A percentile compares a stretch with the other conserved stretches of the same genome.
Evolutionary conservation across 495 filamentous ascomycete species (phyloP).

Genomic region (Sabuloglossum arenarium): DNA sequence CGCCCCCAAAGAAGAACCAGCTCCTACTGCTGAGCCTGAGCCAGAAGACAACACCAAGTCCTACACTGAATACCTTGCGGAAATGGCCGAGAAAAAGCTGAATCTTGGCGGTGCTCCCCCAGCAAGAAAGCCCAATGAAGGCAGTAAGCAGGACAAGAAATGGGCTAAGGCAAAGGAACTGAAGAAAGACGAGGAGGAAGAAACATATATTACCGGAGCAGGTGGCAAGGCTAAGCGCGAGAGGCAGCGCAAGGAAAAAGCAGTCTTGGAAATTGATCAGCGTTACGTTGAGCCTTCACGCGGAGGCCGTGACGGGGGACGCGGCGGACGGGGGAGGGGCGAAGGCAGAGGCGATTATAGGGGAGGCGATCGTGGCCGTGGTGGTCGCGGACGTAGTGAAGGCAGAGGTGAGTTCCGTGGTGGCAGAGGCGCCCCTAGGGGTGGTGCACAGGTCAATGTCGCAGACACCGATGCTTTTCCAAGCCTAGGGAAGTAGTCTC

Average conservation of each 20-base stretch:
- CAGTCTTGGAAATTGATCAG: slow-evolving; percentile 67
- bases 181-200: slow-evolving; percentile 45
- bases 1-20: slow-evolving; percentile 16
- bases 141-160: slow-evolving; percentile 66
- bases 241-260: slow-evolving; percentile 85
- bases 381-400: slow-evolving; percentile 19
- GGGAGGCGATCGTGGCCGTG: slow-evolving; percentile 15
- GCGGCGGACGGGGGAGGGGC: slow-evolving; percentile 24
- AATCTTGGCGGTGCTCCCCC: slow-evolving; percentile 44
- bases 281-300: slow-evolving; percentile 43
- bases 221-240: slow-evolving; percentile 68
- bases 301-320: slow-evolving; percentile 21
- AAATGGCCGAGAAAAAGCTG: slow-evolving; percentile 64
- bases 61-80: slow-evolving; percentile 68
- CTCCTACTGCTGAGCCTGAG: slow-evolving; percentile 26
- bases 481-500: slow-evolving; percentile 29
- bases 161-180: slow-evolving; percentile 72
- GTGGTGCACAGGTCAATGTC: slow-evolving; percentile 31
- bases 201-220: slow-evolving; percentile 52
- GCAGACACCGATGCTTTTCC: slow-evolving; percentile 52
- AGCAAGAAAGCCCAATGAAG: slow-evolving; percentile 79
- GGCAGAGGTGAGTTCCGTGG: slow-evolving; percentile 11
- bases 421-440: slow-evolving; percentile 8
- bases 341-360: slow-evolving; percentile 13
- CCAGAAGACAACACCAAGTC: slow-evolving; percentile 75